phyloP scores from a whole-genome alignment of 257 asterid species.

The Solanum bulbocastanum region DNA sequence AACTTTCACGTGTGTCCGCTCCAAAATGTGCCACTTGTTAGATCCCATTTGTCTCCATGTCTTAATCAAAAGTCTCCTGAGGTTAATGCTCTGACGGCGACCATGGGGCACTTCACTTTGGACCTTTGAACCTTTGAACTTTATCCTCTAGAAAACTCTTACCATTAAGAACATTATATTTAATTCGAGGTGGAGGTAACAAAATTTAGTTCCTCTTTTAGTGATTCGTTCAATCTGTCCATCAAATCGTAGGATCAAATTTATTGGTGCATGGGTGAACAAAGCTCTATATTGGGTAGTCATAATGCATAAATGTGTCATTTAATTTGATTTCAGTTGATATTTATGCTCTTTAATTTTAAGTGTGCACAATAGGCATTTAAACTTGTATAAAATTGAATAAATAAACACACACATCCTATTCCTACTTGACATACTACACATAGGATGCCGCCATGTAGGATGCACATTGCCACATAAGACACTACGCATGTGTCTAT shows the following conservation, averaged over 20 bases:
- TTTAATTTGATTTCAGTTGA: too few relatives aligned
- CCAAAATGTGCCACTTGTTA: not conserved
- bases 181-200: not conserved
- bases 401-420: too few relatives aligned
- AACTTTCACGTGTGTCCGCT: not conserved
- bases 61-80: not conserved
- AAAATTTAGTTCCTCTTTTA: not conserved
- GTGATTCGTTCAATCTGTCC: not conserved
- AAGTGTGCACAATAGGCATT: not conserved
- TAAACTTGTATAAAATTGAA: too few relatives aligned
- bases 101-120: not conserved
- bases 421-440: too few relatives aligned
- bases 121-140: not conserved
- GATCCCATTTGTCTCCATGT: not conserved
- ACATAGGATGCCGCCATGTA: too few relatives aligned
- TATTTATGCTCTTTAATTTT: too few relatives aligned
- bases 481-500: not conserved
- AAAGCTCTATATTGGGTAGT: not conserved
- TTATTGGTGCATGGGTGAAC: not conserved
- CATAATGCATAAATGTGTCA: too few relatives aligned
- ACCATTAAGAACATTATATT: not conserved
- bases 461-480: too few relatives aligned
- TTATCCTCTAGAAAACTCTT: not conserved
- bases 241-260: not conserved
- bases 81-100: not conserved